A percentile compares a stretch with the other conserved stretches of the same genome.
Conservation (phyloP, 73 alveolate genomes). For the Paramecium tetraurelia region DNA sequence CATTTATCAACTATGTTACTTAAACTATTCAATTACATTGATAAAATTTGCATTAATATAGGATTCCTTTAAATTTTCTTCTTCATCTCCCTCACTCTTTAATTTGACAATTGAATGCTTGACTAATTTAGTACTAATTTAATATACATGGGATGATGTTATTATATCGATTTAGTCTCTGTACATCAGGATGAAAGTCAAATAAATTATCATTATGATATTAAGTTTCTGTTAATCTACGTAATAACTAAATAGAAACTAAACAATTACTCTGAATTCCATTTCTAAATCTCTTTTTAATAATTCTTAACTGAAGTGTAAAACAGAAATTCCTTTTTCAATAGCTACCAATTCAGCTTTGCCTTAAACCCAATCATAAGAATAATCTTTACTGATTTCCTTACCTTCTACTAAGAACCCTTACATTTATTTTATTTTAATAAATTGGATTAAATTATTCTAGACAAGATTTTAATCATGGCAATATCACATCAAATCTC, state of each 20-base stretch:
- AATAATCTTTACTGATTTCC: constrained; percentile 18
- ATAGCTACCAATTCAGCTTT: constrained; percentile 32
- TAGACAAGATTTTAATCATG: background rate
- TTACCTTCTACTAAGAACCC: constrained; percentile 33
- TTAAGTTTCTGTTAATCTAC: constrained; percentile 10
- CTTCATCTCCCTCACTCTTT: constrained; percentile 41
- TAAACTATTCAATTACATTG: constrained; percentile 64
- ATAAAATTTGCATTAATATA: constrained; percentile 83
- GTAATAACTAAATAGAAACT: background rate
- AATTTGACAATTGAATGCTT: constrained; percentile 58
- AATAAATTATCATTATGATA: constrained; percentile 9
- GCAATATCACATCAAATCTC: too few relatives aligned
- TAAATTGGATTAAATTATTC: background rate
- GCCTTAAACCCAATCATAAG: constrained; percentile 47
- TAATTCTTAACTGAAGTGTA: background rate
- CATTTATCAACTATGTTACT: constrained; percentile 68
- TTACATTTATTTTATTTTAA: constrained; percentile 9
- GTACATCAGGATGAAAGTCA: constrained; percentile 61
- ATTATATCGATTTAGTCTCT: constrained; percentile 73
- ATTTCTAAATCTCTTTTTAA: constrained; percentile 42
- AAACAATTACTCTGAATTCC: constrained; percentile 36
- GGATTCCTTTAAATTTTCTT: constrained; percentile 43
- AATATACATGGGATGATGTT: constrained; percentile 73
- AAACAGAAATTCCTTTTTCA: constrained; percentile 1
- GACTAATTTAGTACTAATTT: background rate